Percentiles rank a stretch among this genome's conserved stretches.
Evolutionary conservation across 345 rosid genomes (phyloP).

Genomic region (Leavenworthia alabamica): DNA sequence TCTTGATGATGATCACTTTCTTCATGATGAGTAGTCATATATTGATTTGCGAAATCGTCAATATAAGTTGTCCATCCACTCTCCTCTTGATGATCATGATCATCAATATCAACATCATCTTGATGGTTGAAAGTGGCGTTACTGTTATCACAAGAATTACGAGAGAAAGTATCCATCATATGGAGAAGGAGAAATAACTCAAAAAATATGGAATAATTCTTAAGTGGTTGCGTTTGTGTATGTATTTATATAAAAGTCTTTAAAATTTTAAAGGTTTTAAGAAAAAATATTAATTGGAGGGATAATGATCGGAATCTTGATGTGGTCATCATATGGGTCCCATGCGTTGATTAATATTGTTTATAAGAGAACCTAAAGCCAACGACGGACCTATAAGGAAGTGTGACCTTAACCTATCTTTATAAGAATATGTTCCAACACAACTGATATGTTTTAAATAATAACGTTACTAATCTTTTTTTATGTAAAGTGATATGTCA

Average conservation of each 20-base stretch:
- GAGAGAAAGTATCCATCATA: constrained; percentile 31
- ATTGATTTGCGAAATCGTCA: constrained; percentile 48
- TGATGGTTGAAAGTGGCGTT: neutral
- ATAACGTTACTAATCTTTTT: neutral
- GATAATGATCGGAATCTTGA: constrained; percentile 30
- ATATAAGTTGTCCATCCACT: constrained; percentile 92
- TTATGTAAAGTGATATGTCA: neutral
- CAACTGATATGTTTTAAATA: neutral
- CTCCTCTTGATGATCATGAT: constrained; percentile 37
- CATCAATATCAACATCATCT: constrained; percentile 8
- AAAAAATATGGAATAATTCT: constrained; percentile 19
- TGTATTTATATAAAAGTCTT: constrained; percentile 14
- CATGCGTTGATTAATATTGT: constrained; percentile 22
- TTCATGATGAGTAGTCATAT: constrained; percentile 12
- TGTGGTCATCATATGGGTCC: constrained; percentile 31
- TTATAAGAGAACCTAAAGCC: constrained; percentile 7
- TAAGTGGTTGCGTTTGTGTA: constrained; percentile 20
- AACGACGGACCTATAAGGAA: constrained; percentile 17
- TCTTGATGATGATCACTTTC: constrained; percentile 20
- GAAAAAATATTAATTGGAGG: constrained; percentile 8
- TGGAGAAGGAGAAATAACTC: constrained; percentile 10
- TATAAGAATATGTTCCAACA: neutral
- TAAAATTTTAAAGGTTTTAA: constrained; percentile 8
- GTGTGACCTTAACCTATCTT: constrained; percentile 9
- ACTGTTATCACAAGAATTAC: constrained; percentile 23